A percentile compares a stretch with the other conserved stretches of the same genome.
Conservation (phyloP, 2,329 filamentous ascomycete species). For the Ceratocystis alfenasii region DNA sequence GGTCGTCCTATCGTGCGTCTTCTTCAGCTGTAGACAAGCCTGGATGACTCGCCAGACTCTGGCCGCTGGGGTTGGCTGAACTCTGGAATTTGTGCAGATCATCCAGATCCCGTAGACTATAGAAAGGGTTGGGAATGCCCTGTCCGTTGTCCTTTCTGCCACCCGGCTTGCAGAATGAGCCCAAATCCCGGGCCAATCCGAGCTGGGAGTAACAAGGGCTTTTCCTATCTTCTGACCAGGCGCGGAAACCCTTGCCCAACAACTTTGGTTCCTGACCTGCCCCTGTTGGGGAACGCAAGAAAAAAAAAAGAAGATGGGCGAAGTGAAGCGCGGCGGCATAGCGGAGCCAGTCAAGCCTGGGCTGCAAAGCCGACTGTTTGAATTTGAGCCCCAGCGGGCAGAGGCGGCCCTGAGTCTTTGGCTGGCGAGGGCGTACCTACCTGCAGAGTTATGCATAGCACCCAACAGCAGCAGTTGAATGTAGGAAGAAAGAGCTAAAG, state of each 20-base stretch:
- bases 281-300: neutral
- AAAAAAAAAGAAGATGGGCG: neutral
- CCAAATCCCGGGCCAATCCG: slow-evolving; percentile 1
- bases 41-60: neutral
- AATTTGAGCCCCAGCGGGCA: neutral
- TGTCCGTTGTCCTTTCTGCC: neutral
- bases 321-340: neutral
- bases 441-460: neutral
- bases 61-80: neutral
- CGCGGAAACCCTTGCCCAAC: neutral
- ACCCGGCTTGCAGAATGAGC: neutral
- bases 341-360: neutral
- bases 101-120: neutral
- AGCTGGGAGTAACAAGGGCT: neutral
- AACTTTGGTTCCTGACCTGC: neutral
- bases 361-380: neutral
- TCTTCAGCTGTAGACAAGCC: no score
- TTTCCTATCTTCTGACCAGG: neutral
- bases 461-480: neutral
- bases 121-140: neutral
- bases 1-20: neutral
- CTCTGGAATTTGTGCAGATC: neutral
- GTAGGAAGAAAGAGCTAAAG: neutral
- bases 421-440: neutral
- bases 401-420: neutral